Evolutionary conservation across 306 rosid species (phyloP).

Genomic region (Pyrus betulifolia): DNA sequence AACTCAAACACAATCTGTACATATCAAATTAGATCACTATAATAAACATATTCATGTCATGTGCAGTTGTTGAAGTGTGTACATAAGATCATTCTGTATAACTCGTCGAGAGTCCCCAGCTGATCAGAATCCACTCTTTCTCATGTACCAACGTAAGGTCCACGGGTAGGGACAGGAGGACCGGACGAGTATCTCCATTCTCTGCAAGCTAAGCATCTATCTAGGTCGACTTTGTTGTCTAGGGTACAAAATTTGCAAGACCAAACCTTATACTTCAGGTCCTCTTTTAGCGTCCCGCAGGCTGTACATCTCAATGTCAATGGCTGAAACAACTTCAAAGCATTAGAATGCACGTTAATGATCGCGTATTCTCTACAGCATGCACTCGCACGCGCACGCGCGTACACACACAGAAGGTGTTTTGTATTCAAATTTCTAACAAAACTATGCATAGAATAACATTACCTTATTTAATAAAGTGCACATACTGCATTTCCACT

Average conservation of each 20-base stretch:
- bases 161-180: slow-evolving; percentile 25
- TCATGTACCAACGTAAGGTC: slow-evolving; percentile 36
- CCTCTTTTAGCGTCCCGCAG: slow-evolving; percentile 27
- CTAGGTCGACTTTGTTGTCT: slow-evolving; percentile 33
- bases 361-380: background rate
- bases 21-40: no score
- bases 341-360: background rate
- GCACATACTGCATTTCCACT: slow-evolving; percentile 44
- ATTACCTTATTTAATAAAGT: slow-evolving; percentile 44
- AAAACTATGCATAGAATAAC: background rate
- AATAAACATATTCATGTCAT: background rate
- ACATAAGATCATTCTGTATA: background rate
- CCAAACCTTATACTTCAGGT: slow-evolving; percentile 34
- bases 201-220: slow-evolving; percentile 52
- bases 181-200: slow-evolving; percentile 54
- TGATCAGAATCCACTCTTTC: background rate
- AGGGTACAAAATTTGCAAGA: slow-evolving; percentile 55
- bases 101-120: background rate
- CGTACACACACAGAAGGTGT: background rate
- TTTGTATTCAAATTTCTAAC: background rate
- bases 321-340: slow-evolving; percentile 25
- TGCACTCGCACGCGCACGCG: background rate
- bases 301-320: slow-evolving; percentile 35
- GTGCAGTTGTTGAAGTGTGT: background rate
- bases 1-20: no score